Evolutionary conservation across 1,284 basidiomycete species (phyloP).

Genomic region (Cryptococcus sp.): DNA sequence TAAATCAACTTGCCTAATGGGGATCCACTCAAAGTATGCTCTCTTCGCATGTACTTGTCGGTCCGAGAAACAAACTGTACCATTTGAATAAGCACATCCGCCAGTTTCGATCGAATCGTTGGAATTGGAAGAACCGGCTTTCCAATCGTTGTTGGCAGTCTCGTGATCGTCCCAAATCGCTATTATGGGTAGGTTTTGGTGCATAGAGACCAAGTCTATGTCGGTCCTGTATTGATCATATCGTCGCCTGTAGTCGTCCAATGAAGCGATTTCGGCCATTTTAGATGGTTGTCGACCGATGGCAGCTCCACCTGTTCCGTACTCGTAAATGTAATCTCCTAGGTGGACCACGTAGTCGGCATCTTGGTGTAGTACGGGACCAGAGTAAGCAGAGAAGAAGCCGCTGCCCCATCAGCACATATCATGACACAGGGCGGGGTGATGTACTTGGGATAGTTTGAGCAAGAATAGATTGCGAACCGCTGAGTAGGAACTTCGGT

Average conservation of each 20-base stretch:
- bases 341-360: slow-evolving; percentile 62
- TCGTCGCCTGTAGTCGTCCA: slow-evolving; percentile 61
- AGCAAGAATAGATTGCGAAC: slow-evolving; percentile 24
- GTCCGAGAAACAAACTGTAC: slow-evolving; percentile 16
- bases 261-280: slow-evolving; percentile 57
- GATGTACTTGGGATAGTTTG: slow-evolving; percentile 16
- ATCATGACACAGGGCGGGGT: background rate
- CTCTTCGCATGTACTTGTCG: slow-evolving; percentile 60
- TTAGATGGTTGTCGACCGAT: slow-evolving; percentile 39
- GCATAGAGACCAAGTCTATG: slow-evolving; percentile 53
- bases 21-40: slow-evolving; percentile 68
- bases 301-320: slow-evolving; percentile 37
- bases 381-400: slow-evolving; percentile 65
- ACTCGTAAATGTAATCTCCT: slow-evolving; percentile 57
- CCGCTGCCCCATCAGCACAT: slow-evolving; percentile 54
- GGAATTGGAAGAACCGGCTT: slow-evolving; percentile 59
- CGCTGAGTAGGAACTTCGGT: slow-evolving; percentile 10
- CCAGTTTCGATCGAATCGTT: slow-evolving; percentile 54
- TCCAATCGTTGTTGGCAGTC: slow-evolving; percentile 62
- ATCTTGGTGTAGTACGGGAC: slow-evolving; percentile 57
- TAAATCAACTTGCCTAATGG: slow-evolving; percentile 56
- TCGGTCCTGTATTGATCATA: slow-evolving; percentile 61
- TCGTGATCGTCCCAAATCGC: slow-evolving; percentile 64
- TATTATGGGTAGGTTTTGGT: slow-evolving; percentile 58
- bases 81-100: slow-evolving; percentile 38